Evolutionary conservation across 805 yeast species (phyloP), one percentile per base, ranked within the genome.

Genomic region (Starmerella tilneyi): DNA sequence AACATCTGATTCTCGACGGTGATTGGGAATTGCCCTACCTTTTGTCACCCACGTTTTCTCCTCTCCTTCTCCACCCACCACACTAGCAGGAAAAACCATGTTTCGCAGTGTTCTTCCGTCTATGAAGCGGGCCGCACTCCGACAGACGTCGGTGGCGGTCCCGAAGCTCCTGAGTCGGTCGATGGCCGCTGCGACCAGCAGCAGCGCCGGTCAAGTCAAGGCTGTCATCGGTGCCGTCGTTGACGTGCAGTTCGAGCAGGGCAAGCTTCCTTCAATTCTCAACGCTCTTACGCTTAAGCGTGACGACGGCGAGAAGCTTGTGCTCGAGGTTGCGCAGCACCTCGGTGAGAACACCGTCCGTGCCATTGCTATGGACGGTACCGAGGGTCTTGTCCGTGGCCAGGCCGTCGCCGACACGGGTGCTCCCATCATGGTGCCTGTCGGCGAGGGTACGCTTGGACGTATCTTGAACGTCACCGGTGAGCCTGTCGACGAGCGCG

Each of bases 351-450:
- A 86, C 84, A 83, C 97, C 63, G 97, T 92, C 70, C 89, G 98
- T 82, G 82, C 98, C 69, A 92, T 92, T 82, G 97, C 98, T 68
- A 92, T 92, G 98, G 98, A 92, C 72, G 97, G 97, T 84, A 92
- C 98, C 62, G 97, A 89, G 73, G 98, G 98, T 85, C 81, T 92
- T 66, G 95, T 86, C 63, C 89, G 98, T 79, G 98, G 98, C 71
- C 80, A 82, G 65, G 47, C 73, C 51, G 98, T 92, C 63, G 57
- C 65, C 57, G 98, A 92, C 76, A 88, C 97, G 57, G 98, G 98
- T 71, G 76, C 95, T 56, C 98, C 98, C 72, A 92, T 92, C 70
- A 81, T 96, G 61, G 94, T 92, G 62, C 98, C 98, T 62, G 98
- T 92, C 59, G 98, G 98, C 69, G 86, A 95, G 73, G 97, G 88